Evolutionary conservation across 306 rosid species (phyloP).

Genomic region (Rubus idaeus): DNA sequence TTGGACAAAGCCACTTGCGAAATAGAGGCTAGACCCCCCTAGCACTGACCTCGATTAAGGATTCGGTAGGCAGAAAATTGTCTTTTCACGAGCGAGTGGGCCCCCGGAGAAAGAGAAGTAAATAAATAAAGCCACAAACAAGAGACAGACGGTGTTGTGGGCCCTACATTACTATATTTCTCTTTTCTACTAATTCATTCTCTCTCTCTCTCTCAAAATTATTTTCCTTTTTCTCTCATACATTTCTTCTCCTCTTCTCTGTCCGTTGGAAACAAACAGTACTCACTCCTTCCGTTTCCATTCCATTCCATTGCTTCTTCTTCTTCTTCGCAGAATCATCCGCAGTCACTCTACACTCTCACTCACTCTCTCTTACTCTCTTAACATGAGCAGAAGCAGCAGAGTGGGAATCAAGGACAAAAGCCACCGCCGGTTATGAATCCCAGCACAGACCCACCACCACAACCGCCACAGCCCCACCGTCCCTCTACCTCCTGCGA

Average conservation of each 20-base stretch:
- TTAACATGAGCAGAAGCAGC: constrained; percentile 64
- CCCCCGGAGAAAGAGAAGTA: constrained; percentile 13
- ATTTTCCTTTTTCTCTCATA: constrained; percentile 31
- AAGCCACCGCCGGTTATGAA: constrained; percentile 65
- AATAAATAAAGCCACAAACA: background rate
- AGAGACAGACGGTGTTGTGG: constrained; percentile 34
- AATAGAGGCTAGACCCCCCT: background rate
- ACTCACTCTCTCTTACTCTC: constrained; percentile 9
- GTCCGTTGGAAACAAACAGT: constrained; percentile 79
- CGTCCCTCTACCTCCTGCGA: constrained; percentile 81
- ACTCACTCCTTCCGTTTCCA: background rate
- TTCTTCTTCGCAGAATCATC: background rate
- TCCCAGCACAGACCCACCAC: constrained; percentile 49
- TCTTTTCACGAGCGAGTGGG: constrained; percentile 26
- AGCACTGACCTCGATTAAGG: constrained; percentile 25
- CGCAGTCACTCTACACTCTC: constrained; percentile 3
- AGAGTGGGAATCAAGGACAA: constrained; percentile 33
- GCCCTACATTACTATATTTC: constrained; percentile 1
- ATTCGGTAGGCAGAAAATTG: constrained; percentile 28
- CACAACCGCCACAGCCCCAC: constrained; percentile 54
- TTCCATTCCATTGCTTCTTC: background rate
- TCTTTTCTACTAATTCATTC: background rate
- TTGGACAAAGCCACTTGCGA: background rate
- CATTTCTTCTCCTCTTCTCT: constrained; percentile 21
- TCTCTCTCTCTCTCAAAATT: constrained; percentile 10